Percentiles rank a stretch among this genome's conserved stretches.
phyloP scores from a whole-genome alignment of 768 basidiomycete genomes.

The Gymnopilus dilepis region DNA sequence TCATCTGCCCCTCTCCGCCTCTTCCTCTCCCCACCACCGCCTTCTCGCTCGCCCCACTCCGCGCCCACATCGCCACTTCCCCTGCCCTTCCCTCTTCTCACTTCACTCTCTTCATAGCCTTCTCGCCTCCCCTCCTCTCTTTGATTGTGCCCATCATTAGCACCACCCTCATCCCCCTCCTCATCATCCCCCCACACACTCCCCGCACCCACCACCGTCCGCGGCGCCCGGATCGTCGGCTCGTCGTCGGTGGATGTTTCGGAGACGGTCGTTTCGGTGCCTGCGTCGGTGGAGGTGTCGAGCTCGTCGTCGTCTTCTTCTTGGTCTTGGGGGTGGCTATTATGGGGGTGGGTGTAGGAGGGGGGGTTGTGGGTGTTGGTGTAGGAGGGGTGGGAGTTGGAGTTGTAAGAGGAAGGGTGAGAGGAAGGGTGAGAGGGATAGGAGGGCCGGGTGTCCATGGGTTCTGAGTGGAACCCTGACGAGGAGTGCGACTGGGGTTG shows the following conservation, averaged over 20 bases:
- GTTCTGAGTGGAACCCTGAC: too few species aligned
- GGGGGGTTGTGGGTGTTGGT: neutral
- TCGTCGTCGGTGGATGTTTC: slow-evolving; percentile 36
- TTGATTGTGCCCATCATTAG: neutral
- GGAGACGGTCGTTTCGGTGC: slow-evolving; percentile 33
- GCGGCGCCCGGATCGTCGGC: slow-evolving; percentile 30
- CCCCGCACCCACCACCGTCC: slow-evolving; percentile 27
- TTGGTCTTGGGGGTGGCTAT: neutral
- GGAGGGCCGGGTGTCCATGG: too few species aligned
- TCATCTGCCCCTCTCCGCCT: slow-evolving; percentile 15
- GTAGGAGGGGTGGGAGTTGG: neutral
- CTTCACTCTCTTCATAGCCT: neutral
- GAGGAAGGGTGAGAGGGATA: too few species aligned
- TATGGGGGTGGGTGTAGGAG: neutral
- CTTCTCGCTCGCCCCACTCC: neutral
- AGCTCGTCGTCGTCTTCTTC: slow-evolving; percentile 26
- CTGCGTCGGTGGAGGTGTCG: slow-evolving; percentile 33
- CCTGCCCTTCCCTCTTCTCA: neutral
- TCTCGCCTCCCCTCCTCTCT: neutral
- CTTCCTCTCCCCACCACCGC: neutral
- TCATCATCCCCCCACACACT: slow-evolving; percentile 26
- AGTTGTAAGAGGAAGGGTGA: too few species aligned
- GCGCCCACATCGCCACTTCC: neutral
- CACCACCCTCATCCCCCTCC: slow-evolving; percentile 13
- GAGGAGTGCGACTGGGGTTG: too few species aligned